Base-by-base conservation (phyloP, 257 asterid genomes). In the Salvia rosmarinus region DNA sequence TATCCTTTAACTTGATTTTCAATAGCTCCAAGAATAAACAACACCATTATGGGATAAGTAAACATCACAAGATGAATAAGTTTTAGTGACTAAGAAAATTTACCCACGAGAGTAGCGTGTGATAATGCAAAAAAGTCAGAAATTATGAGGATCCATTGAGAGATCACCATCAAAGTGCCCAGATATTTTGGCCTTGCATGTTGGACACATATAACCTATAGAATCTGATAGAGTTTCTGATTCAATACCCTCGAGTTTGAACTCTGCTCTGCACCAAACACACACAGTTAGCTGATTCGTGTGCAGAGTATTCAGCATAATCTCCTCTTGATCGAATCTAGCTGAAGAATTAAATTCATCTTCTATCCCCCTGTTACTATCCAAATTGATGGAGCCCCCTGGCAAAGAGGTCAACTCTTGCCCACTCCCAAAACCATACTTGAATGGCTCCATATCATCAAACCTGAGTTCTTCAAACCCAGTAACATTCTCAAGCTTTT, bases 201-300 rank as follows among this genome's bases (percentile, higher is more conserved):
- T 84, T 57, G 97, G 96, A 74, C 99, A 95, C 98, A 95, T 95
- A 62, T 88, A 95, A 37, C 98, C 99, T 76, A 95, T 91, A 52
- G 98, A 89, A 80, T 89, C 98, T 23, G 95, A 87, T 61, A 87
- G 95, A 70, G 87, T 59, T 85, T 88, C 99, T 37, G 91, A 73
- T 71, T 87, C 95, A 67, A 85, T 77, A 16, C 89, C 89, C 64
- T 95, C 98, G 62, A 88, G 89, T 74, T 73, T 87, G 83, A 95
- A 95, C 82, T 95, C 97, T 30, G 90, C 59, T 84, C 95, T 80
- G 82, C 99, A 95, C 99, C 99, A 95, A 47, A 95, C 98, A 46
- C 99, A 95, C 71, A 91, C 84, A 6, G 97, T 95, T 65, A 95
- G 77, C 81, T 81, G 96, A 77, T 79, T 81, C 9, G 71, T 17